Evolutionary conservation across 257 asterid genomes (phyloP), one percentile per base, ranked within the genome.

Genomic region (Salvia hispanica): DNA sequence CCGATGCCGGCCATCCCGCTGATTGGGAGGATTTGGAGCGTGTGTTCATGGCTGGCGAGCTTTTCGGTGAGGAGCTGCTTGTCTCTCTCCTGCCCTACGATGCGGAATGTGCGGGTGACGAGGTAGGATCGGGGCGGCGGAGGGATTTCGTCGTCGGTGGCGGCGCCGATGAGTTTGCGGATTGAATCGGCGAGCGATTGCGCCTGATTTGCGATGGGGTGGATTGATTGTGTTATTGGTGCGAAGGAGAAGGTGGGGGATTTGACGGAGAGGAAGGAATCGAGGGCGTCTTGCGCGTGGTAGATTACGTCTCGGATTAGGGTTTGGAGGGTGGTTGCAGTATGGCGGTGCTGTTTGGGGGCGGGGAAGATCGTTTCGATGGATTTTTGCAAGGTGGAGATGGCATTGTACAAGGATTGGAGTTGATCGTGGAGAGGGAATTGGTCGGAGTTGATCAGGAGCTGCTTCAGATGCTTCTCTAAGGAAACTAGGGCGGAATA

Each of bases 1-100:
- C 84, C 81, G 10, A 75, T 79, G 0, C 84, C 84, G 3, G 80
- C 64, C 76, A 79, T 62, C 18, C 83, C 83, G 10, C 28, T 15
- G 36, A 79, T 68, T 0, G 76, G 72, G 33, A 75, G 18, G 69
- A 68, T 45, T 34, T 68, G 62, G 56, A 50, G 66, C 0, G 36
- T 8, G 13, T 3, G 8, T 0, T 8, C 16, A 0, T 15, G 33
- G 25, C 9, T 62, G 7, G 8, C 14, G 2, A 62, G 40, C 54
- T 43, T 40, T 3, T 21, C 12, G 5, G 46, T 16, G 2, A 31
- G 6, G 39, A 21, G 64, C 46, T n/a, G 0, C 36, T 67, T 67
- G 72, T 67, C 40, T 43, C 2, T n/a, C 36, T 67, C 72, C 28
- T 67, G 64, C 0, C 64, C 72, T 0, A 67, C 28, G 46, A 67